A percentile compares a stretch with the other conserved stretches of the same genome.
Conservation (phyloP, 2,329 filamentous ascomycete species). For the Aspergillus tamarii region DNA sequence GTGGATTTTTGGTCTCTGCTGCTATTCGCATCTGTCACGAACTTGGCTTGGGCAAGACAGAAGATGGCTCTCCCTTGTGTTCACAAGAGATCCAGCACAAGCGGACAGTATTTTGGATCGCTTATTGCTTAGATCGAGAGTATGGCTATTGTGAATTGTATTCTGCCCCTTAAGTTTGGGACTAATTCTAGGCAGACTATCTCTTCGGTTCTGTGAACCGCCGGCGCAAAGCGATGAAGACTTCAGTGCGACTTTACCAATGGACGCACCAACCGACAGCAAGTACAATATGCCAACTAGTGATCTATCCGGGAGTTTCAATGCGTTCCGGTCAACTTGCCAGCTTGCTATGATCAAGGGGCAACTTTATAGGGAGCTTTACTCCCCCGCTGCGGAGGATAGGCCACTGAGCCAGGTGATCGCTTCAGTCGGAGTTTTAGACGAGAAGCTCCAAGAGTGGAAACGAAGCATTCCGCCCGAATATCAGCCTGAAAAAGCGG, state of each 20-base stretch:
- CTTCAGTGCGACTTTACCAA: constrained; percentile 13
- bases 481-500: constrained; percentile 14
- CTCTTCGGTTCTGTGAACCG: constrained; percentile 20
- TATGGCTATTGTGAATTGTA: background rate
- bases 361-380: constrained; percentile 19
- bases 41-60: constrained; percentile 13
- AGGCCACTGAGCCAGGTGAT: constrained; percentile 17
- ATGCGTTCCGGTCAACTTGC: constrained; percentile 17
- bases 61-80: constrained; percentile 1
- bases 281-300: constrained; percentile 9
- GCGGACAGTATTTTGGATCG: constrained; percentile 20
- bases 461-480: constrained; percentile 15
- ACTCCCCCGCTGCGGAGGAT: constrained; percentile 17
- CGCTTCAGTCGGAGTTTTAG: constrained; percentile 13
- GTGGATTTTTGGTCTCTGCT: constrained; percentile 18
- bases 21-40: constrained; percentile 20
- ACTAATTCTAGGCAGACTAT: constrained; percentile 18
- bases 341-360: constrained; percentile 21
- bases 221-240: constrained; percentile 18
- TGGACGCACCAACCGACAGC: background rate
- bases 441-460: constrained; percentile 20
- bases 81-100: constrained; percentile 13
- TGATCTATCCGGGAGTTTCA: constrained; percentile 10
- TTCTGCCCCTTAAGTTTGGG: background rate
- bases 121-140: constrained; percentile 25